Percentiles rank a stretch among this genome's conserved stretches.
Conservation (phyloP, 306 rosid species). For the Castanea sativa region DNA sequence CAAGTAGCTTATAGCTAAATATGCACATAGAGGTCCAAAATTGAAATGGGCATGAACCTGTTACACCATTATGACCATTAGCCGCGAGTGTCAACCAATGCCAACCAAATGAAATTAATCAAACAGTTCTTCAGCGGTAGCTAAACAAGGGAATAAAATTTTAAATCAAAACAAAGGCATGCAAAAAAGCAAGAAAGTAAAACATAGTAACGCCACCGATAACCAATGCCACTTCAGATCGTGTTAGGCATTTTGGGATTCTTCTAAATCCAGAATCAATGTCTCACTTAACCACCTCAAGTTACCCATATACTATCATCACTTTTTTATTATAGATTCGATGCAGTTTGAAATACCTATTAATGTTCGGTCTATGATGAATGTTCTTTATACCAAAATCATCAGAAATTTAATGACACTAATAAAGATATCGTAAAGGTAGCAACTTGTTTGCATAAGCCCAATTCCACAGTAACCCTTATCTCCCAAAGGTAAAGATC, state of each 20-base stretch:
- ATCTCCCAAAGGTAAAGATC: not conserved
- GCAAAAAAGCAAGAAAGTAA: not conserved
- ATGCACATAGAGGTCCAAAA: slow-evolving; percentile 82
- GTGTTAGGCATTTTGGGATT: not conserved
- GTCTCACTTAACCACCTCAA: not conserved
- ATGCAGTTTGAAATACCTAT: too few species aligned
- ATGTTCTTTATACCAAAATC: not conserved
- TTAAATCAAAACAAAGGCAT: not conserved
- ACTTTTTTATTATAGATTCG: too few species aligned
- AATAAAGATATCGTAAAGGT: not conserved
- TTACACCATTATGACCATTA: slow-evolving; percentile 12
- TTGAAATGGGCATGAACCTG: slow-evolving; percentile 74
- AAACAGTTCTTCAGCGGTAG: not conserved
- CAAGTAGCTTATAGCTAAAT: slow-evolving; percentile 80
- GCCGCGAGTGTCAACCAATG: slow-evolving; percentile 14
- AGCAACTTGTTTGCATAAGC: not conserved
- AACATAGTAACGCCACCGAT: not conserved
- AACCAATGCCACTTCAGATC: not conserved
- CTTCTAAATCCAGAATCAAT: not conserved
- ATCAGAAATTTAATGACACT: not conserved
- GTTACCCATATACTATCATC: not conserved
- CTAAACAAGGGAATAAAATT: not conserved
- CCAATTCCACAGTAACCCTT: not conserved
- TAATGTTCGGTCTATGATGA: too few species aligned
- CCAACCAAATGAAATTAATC: slow-evolving; percentile 6